phyloP scores from a whole-genome alignment of 768 basidiomycete genomes.

The Serendipita sp. region DNA sequence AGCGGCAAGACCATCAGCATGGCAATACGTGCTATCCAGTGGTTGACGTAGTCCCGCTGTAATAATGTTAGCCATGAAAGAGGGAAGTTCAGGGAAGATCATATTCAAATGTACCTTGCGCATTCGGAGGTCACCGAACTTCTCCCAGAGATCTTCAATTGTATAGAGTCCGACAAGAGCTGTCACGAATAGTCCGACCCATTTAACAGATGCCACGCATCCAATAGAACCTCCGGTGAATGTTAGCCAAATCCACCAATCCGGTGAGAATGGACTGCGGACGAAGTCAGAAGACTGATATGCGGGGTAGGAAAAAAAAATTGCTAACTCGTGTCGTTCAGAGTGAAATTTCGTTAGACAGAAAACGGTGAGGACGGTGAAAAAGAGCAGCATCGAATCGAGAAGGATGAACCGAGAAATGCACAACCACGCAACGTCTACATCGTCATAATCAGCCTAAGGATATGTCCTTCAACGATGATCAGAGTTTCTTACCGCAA shows the following conservation, averaged over 20 bases:
- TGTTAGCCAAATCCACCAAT: conserved; percentile 97
- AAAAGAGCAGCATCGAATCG: conserved; percentile 98
- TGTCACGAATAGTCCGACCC: conserved; percentile 91
- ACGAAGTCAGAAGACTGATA: not conserved
- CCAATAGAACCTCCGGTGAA: conserved; percentile 91
- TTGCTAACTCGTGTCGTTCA: conserved; percentile 75
- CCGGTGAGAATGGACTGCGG: conserved; percentile 72
- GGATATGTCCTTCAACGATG: not conserved
- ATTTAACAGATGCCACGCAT: conserved; percentile 90
- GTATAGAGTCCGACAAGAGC: conserved; percentile 92
- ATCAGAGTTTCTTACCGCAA: conserved; percentile 40
- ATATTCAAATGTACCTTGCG: conserved; percentile 42
- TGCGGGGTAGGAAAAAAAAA: not conserved
- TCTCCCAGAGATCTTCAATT: conserved; percentile 95
- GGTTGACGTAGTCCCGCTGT: conserved; percentile 72
- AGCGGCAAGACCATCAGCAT: conserved; percentile 84
- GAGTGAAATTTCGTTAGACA: conserved; percentile 94
- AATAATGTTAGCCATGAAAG: conserved; percentile 1
- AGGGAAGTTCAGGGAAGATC: not conserved
- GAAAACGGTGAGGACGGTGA: conserved; percentile 94
- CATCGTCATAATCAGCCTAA: not conserved
- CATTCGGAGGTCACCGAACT: conserved; percentile 92
- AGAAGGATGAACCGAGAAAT: conserved; percentile 96
- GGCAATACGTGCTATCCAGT: conserved; percentile 75
- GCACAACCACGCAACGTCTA: conserved; percentile 91